phyloP scores from a whole-genome alignment of 345 rosid genomes.

The Euphorbia peplus region DNA sequence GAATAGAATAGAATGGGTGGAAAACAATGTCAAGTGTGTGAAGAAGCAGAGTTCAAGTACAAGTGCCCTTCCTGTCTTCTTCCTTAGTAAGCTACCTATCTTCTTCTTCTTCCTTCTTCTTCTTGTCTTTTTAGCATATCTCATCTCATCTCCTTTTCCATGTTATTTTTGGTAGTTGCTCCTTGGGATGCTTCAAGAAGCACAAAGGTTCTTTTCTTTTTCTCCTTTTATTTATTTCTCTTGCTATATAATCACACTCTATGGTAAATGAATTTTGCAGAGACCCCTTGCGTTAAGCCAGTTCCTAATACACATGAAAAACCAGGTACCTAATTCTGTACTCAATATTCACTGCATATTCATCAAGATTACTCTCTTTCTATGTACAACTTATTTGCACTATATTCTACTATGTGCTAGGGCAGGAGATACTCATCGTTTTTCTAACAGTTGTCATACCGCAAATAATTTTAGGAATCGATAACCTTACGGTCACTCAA shows the following conservation, averaged over 20 bases:
- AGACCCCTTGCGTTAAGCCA: constrained; percentile 69
- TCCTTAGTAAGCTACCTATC: constrained; percentile 56
- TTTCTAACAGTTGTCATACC: background rate
- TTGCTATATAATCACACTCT: background rate
- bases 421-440: background rate
- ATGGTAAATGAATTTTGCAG: constrained; percentile 41
- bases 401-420: background rate
- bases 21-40: constrained; percentile 34
- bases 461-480: background rate
- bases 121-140: background rate
- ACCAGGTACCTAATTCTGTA: constrained; percentile 35
- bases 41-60: constrained; percentile 59
- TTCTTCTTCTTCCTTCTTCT: background rate
- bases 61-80: constrained; percentile 74
- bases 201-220: constrained; percentile 35
- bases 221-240: background rate
- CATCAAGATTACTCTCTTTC: background rate
- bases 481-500: background rate
- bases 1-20: too few relatives aligned
- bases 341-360: constrained; percentile 5
- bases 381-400: background rate
- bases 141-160: background rate
- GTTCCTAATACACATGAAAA: constrained; percentile 32
- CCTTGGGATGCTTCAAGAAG: constrained; percentile 45
- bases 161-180: constrained; percentile 54